Conservation (phyloP, 495 filamentous ascomycete genomes). For the Penicillium flavigenum region DNA sequence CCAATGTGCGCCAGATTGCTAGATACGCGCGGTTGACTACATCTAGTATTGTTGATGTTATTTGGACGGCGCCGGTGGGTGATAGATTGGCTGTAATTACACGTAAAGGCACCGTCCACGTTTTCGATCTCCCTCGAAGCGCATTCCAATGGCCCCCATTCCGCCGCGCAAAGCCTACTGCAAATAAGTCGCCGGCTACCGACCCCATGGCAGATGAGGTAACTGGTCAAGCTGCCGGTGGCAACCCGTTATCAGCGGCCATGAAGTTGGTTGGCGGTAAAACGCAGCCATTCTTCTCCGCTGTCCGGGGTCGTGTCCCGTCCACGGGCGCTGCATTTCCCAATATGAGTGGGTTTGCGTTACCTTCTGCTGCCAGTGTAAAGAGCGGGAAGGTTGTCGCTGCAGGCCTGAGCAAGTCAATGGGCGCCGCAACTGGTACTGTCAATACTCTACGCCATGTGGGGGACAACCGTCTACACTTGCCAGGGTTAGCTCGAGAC, state of each 20-base stretch:
- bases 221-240: slow-evolving; percentile 51
- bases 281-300: slow-evolving; percentile 60
- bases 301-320: slow-evolving; percentile 51
- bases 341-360: slow-evolving; percentile 46
- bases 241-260: slow-evolving; percentile 65
- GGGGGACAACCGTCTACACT: slow-evolving; percentile 78
- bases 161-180: slow-evolving; percentile 55
- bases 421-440: slow-evolving; percentile 75
- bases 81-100: slow-evolving; percentile 84
- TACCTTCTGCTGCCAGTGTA: slow-evolving; percentile 65
- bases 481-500: slow-evolving; percentile 56
- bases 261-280: slow-evolving; percentile 53
- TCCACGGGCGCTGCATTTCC: slow-evolving; percentile 51
- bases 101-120: slow-evolving; percentile 88
- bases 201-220: slow-evolving; percentile 41
- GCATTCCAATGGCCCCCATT: slow-evolving; percentile 89
- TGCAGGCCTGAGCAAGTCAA: slow-evolving; percentile 77
- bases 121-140: slow-evolving; percentile 78
- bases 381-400: slow-evolving; percentile 77
- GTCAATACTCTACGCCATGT: slow-evolving; percentile 78
- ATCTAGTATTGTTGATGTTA: slow-evolving; percentile 83
- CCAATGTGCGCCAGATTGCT: slow-evolving; percentile 75
- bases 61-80: slow-evolving; percentile 78
- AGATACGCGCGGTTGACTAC: slow-evolving; percentile 87
- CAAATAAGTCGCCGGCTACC: slow-evolving; percentile 34